phyloP scores from a whole-genome alignment of 495 filamentous ascomycete genomes.

The Penicillium atrosanguineum region DNA sequence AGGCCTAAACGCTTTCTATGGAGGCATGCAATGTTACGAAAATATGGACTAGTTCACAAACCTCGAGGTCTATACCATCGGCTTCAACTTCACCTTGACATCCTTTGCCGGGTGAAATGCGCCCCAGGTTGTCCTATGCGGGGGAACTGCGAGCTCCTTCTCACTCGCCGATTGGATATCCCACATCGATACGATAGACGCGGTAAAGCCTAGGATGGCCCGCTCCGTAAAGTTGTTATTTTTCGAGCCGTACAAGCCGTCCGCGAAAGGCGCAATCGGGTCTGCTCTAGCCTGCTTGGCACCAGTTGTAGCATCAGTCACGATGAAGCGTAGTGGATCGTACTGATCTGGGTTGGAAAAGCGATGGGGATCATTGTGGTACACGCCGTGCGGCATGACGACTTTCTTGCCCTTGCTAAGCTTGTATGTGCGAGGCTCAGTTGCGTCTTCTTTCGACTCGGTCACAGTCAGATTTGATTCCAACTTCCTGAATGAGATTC shows the following conservation, averaged over 20 bases:
- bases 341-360: conserved; percentile 51
- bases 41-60: background rate
- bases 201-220: conserved; percentile 47
- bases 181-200: conserved; percentile 50
- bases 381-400: conserved; percentile 47
- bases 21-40: background rate
- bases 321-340: conserved; percentile 52
- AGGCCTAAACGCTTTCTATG: conserved; percentile 3
- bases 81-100: conserved; percentile 34
- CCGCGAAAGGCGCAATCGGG: conserved; percentile 45
- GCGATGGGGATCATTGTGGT: conserved; percentile 46
- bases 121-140: conserved; percentile 31
- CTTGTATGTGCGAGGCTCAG: conserved; percentile 38
- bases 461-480: conserved; percentile 43
- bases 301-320: conserved; percentile 33
- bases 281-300: conserved; percentile 23
- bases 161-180: conserved; percentile 45
- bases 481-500: conserved; percentile 43
- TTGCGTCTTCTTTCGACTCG: conserved; percentile 41
- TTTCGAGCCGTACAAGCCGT: conserved; percentile 44
- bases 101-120: conserved; percentile 38
- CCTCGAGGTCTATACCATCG: conserved; percentile 21
- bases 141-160: conserved; percentile 28
- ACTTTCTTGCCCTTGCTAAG: conserved; percentile 50
- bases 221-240: conserved; percentile 49